Evolutionary conservation across 495 filamentous ascomycete genomes (phyloP), one percentile per base, ranked within the genome.

Genomic region (Trichoderma erinaceum): DNA sequence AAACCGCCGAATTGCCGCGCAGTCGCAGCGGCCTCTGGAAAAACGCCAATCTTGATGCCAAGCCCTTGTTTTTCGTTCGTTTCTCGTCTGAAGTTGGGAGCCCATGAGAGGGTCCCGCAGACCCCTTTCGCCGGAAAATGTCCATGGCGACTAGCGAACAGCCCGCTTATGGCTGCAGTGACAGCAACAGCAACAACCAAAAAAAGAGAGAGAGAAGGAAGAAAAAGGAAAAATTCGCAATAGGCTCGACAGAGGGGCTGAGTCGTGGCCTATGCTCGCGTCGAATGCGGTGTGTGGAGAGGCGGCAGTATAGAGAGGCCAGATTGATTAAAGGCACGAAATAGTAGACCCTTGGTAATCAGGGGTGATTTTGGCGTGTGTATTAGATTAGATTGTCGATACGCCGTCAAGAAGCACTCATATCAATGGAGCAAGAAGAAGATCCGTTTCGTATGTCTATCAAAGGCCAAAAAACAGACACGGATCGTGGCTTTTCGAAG

Each of bases 1-100:
- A 96, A 79, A 97, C 89, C 72, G 89, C 91, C 68, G 92, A 97
- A 77, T 96, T 97, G 77, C 92, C 92, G 82, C 90, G 91, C 86
- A 99, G 83, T 72, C 95, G 89, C 79, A 99, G 89, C 48, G 93
- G 91, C 76, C 91, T 85, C 71, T 88, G 84, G 77, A 99, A 90
- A 78, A 97, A 95, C 69, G 91, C 90, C 78, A 97, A 86, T 68
- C 83, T 77, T 48, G 80, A 74, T 0, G 76, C 75, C 68, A 80
- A 67, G 61, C 77, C 67, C 41, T 72, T 78, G 66, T 69, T 75
- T 63, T 71, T 61, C 21, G 70, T 64, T 65, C 71, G 74, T 74
- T 85, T 85, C 66, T 81, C 76, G 67, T 81, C 83, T 46, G 77
- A 56, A 46, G 81, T 73, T 25, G 83, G 82, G 52, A 84, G 75